These are phyloP conservation scores for Trichoderma sp. DNA, from an alignment of 2,329 filamentous ascomycete genomes.

Conservation along the genomic window DNA sequence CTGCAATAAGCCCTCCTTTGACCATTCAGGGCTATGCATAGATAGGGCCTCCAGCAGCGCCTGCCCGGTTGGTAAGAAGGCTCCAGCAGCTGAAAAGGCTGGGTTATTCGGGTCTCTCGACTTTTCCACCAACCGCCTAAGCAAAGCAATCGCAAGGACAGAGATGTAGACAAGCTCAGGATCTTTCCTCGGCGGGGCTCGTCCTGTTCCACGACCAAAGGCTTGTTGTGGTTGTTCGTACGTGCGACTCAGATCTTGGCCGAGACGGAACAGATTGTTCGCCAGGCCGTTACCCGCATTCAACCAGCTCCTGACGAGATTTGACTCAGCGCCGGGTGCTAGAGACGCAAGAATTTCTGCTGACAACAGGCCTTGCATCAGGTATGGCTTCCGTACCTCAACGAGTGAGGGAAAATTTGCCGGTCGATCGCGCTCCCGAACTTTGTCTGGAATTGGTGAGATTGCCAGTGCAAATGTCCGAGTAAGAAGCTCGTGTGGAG, in stretches of 20 bases:
- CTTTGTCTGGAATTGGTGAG: constrained; percentile 73
- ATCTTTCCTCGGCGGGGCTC: constrained; percentile 42
- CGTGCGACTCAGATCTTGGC: constrained; percentile 67
- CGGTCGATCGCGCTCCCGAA: constrained; percentile 50
- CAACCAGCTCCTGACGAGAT: constrained; percentile 76
- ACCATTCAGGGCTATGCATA: constrained; percentile 60
- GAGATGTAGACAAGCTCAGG: constrained; percentile 61
- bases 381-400: constrained; percentile 79
- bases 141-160: constrained; percentile 62
- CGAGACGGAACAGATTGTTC: constrained; percentile 71
- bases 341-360: constrained; percentile 84
- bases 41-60: constrained; percentile 65
- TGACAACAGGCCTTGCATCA: constrained; percentile 89
- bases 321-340: constrained; percentile 66
- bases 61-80: constrained; percentile 64
- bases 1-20: constrained; percentile 63
- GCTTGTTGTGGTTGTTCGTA: constrained; percentile 50
- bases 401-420: constrained; percentile 63
- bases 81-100: constrained; percentile 52
- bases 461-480: constrained; percentile 84
- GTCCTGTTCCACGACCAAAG: constrained; percentile 31
- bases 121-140: constrained; percentile 69
- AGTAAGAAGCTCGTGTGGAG: constrained; percentile 77
- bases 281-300: constrained; percentile 81
- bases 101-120: constrained; percentile 55